Evolutionary conservation across 371 early-diverging fungal species (phyloP), one percentile per base, ranked within the genome.

Genomic region (Mucor velutinosus): DNA sequence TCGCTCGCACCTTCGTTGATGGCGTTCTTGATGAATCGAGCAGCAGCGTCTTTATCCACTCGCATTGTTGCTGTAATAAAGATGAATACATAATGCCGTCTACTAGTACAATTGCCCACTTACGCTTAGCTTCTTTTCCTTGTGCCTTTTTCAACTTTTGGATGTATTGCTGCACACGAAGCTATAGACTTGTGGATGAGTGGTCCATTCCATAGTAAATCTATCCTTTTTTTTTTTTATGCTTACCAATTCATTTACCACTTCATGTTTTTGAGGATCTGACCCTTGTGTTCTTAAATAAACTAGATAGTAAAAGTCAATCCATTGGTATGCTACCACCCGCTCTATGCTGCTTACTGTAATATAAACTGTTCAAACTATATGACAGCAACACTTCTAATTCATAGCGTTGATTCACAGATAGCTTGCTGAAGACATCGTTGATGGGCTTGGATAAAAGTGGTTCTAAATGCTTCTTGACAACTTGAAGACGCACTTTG

Each of bases 31-130:
- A 87, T 84, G 61, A 87, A 85, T 65, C 88, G 63, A 51, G 71
- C 76, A 8, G 88, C 88, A 27, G 88, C 88, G 27, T 76, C 82
- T 69, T 79, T 86, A 67, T 87, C 77, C 14, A 87, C 72, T 33
- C 68, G 72, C 82, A 85, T 77, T 5, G 78, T 60, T 29, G 76
- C 81, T 83, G 60, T 62, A n/a, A 62, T 5, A 58, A 43, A 60
- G 19, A 51, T 51, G 4, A 33, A 57, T 58, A 45, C 19, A 4
- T 7, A 12, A 45, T 45, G 37, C 14, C 37, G 11, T 37, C 37
- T n/a, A 56, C 39, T 43, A 21, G 12, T 29, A 15, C 25, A 35
- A 7, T 1, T 32, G 7, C 32, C 2, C 17, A 49, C 70, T 63
- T 77, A 82, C 82, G 67, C 67, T 77, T 78, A 17, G 75, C 64